Evolutionary conservation across 352 stramenopile species (phyloP).

Genomic region (Globisporangium apiculatum): DNA sequence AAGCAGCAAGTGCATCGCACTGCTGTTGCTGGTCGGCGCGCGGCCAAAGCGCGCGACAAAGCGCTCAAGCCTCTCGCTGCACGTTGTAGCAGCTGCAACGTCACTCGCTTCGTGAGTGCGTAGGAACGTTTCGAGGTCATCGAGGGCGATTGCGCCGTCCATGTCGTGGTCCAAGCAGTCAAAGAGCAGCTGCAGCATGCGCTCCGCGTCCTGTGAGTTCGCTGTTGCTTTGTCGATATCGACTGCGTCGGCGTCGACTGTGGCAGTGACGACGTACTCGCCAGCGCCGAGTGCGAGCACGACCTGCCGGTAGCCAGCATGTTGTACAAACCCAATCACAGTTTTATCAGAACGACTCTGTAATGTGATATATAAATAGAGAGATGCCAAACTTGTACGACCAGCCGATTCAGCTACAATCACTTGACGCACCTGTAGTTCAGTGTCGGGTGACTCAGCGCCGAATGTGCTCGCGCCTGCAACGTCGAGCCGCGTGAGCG

Average conservation of each 20-base stretch:
- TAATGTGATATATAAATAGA: too few species aligned
- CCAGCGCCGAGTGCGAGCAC: conserved; percentile 24
- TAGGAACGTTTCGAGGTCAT: conserved; percentile 25
- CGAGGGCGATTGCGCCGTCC: conserved; percentile 19
- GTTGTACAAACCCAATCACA: not conserved
- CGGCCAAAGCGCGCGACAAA: conserved; percentile 22
- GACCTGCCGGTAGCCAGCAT: not conserved
- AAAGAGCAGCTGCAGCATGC: conserved; percentile 36
- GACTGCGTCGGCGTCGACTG: conserved; percentile 7
- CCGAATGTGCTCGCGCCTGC: too few species aligned
- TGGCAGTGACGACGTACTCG: conserved; percentile 24
- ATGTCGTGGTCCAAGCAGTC: conserved; percentile 38
- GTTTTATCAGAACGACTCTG: too few species aligned
- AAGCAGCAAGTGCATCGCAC: not conserved
- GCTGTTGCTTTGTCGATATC: not conserved
- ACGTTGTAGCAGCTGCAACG: too few species aligned
- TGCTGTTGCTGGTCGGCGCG: too few species aligned
- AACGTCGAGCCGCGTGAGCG: conserved; percentile 4
- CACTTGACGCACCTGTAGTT: conserved; percentile 4
- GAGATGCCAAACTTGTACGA: too few species aligned
- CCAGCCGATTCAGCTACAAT: too few species aligned
- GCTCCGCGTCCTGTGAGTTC: too few species aligned
- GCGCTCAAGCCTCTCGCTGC: not conserved
- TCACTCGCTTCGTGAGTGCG: conserved; percentile 13
- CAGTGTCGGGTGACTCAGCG: not conserved